Evolutionary conservation across 495 filamentous ascomycete species (phyloP), one percentile per base, ranked within the genome.

Genomic region (Lophium mytilinum): DNA sequence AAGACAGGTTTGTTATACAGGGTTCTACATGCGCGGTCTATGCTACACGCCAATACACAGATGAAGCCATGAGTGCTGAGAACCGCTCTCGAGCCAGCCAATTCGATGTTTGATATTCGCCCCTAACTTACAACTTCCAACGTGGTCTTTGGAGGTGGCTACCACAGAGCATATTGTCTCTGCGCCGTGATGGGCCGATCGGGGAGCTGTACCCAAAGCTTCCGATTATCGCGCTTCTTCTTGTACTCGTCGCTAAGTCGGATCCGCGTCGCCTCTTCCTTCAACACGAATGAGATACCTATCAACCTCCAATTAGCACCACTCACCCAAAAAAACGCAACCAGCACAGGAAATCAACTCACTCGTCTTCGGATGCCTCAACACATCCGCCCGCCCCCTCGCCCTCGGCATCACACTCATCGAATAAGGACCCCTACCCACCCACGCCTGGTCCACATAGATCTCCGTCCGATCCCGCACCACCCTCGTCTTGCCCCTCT

Each of bases 371-470:
- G 88, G 92, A 61, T 78, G 76, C 43, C 73, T 73, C 68, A 90
- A 69, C 3, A 72, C 62, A 66, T 86, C 73, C 14, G 85, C 78
- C 47, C 73, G 68, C 11, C 89, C 89, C 57, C 86, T 75, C 0
- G 88, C 88, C 55, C 88, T 80, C 68, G 83, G 83, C 56, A 86
- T 83, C 4, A 74, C 65, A 4, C 72, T 72, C 18, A 41, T 57
- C 1, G 73, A 78, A 65, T 83, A 84, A 24, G 74, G 69, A 1
- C 91, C 88, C 57, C 84, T 84, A 56, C 85, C 87, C 19, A 96
- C 90, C 90, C 91, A 98, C 8, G 91, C 88, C 73, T 97, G 80
- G 53, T 84, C 82, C 57, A 98, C 78, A 71, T 96, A 98, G 56
- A 96, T 85, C 42, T 75, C 75, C 34, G 84, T 84, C 14, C 82